Conservation (phyloP, 2,329 filamentous ascomycete species). For the Beauveria varroae region DNA sequence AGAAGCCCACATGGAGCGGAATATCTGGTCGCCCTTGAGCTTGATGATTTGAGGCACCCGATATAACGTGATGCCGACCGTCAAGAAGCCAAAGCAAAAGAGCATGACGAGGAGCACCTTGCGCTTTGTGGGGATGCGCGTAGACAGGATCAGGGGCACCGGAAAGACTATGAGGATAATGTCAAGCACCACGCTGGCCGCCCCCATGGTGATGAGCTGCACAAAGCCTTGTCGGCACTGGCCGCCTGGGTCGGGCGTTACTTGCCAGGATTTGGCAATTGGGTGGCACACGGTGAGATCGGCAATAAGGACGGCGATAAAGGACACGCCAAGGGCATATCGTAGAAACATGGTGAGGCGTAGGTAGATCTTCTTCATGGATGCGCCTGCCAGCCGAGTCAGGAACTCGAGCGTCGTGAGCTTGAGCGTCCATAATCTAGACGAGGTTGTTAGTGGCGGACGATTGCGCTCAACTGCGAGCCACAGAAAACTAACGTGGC, state of each 20-base stretch:
- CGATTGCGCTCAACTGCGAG: too few relatives aligned
- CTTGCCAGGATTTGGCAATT: conserved; percentile 65
- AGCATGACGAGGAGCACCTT: conserved; percentile 70
- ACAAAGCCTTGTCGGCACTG: conserved; percentile 76
- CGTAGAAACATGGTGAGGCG: conserved; percentile 62
- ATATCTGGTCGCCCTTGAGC: conserved; percentile 64
- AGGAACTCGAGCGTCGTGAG: conserved; percentile 85
- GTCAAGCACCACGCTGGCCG: conserved; percentile 77
- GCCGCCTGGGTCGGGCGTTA: conserved; percentile 71
- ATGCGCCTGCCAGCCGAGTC: conserved; percentile 69
- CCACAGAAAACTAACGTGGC: conserved; percentile 57
- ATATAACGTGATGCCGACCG: conserved; percentile 70
- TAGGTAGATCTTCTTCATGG: conserved; percentile 69
- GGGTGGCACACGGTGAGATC: conserved; percentile 76
- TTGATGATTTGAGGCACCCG: conserved; percentile 67
- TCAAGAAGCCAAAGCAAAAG: conserved; percentile 69
- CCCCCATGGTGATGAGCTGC: conserved; percentile 77
- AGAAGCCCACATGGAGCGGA: conserved; percentile 77
- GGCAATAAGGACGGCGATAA: conserved; percentile 68
- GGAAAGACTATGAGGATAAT: conserved; percentile 77
- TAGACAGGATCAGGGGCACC: conserved; percentile 76
- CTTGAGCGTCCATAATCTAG: conserved; percentile 82
- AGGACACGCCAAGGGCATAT: conserved; percentile 63
- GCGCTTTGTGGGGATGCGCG: conserved; percentile 63
- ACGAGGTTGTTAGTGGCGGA: too few relatives aligned